A percentile compares a stretch with the other conserved stretches of the same genome.
phyloP scores from a whole-genome alignment of 306 rosid species.

The Abrus precatorius region DNA sequence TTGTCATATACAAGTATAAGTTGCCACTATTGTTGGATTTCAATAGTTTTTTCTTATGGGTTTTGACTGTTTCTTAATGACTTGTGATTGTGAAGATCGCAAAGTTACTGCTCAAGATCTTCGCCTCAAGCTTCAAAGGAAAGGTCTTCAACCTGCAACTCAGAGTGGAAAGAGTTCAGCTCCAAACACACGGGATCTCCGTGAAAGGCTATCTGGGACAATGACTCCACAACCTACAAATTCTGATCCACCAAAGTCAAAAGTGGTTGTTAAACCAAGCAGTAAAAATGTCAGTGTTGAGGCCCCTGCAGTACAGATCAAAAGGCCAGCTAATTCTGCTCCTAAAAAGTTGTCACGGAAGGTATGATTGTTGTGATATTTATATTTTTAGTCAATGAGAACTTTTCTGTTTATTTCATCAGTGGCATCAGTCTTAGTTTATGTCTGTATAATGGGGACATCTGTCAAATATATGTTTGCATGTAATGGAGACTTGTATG shows the following conservation, averaged over 20 bases:
- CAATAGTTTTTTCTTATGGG: slow-evolving; percentile 51
- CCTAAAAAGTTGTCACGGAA: slow-evolving; percentile 69
- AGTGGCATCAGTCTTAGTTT: slow-evolving; percentile 25
- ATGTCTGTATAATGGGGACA: not conserved
- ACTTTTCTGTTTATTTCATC: slow-evolving; percentile 29
- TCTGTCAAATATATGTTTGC: not conserved
- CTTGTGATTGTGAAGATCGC: slow-evolving; percentile 81
- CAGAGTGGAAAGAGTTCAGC: slow-evolving; percentile 72
- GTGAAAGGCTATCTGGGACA: slow-evolving; percentile 87
- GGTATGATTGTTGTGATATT: slow-evolving; percentile 53
- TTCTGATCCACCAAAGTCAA: slow-evolving; percentile 71
- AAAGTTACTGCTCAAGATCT: slow-evolving; percentile 82
- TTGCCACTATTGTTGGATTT: slow-evolving; percentile 58
- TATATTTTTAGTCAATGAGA: not conserved
- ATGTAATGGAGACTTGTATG: not conserved
- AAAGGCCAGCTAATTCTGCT: slow-evolving; percentile 63
- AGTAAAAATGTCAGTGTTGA: slow-evolving; percentile 61
- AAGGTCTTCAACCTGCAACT: slow-evolving; percentile 69
- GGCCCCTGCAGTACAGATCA: slow-evolving; percentile 58
- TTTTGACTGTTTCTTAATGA: slow-evolving; percentile 68
- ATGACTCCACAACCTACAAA: slow-evolving; percentile 74
- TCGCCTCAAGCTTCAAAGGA: slow-evolving; percentile 93
- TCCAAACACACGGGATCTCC: slow-evolving; percentile 81
- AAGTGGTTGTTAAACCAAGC: slow-evolving; percentile 59
- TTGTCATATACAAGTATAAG: slow-evolving; percentile 50